Evolutionary conservation across 129 eudicot species (phyloP).

Genomic region (Lactuca sativa): DNA sequence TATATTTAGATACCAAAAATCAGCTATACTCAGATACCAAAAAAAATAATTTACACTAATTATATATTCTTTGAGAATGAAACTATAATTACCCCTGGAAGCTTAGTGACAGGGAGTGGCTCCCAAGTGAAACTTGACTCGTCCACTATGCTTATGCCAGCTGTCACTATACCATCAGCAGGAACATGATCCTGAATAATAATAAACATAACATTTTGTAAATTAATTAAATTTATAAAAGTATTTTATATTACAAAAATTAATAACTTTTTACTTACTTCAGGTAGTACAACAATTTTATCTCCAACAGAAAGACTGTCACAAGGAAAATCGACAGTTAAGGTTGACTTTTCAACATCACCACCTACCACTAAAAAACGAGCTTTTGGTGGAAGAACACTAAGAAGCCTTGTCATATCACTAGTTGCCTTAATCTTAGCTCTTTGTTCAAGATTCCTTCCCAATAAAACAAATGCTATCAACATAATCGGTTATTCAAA

Average conservation of each 20-base stretch:
- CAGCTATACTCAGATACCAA: no score
- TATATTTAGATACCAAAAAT: no score
- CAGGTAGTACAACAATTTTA: slow-evolving; percentile 71
- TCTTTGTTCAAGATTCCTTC: slow-evolving; percentile 96
- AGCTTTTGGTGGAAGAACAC: slow-evolving; percentile 91
- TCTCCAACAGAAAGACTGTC: slow-evolving; percentile 88
- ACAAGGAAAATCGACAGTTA: slow-evolving; percentile 90
- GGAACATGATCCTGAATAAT: slow-evolving; percentile 83
- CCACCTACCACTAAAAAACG: slow-evolving; percentile 67
- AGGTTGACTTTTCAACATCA: slow-evolving; percentile 48
- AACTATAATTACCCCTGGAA: slow-evolving; percentile 76
- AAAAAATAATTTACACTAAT: no score
- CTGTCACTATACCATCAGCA: slow-evolving; percentile 91
- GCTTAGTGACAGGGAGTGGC: slow-evolving; percentile 93
- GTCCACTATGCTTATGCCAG: slow-evolving; percentile 96
- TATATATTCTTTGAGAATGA: slow-evolving; percentile 1
- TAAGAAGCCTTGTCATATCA: slow-evolving; percentile 94
- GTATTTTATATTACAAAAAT: neutral
- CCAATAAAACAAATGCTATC: slow-evolving; percentile 95
- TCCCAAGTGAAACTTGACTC: slow-evolving; percentile 99
- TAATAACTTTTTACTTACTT: slow-evolving; percentile 55
- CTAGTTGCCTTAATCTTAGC: slow-evolving; percentile 98
- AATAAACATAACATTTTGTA: slow-evolving; percentile 19
- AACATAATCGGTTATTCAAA: slow-evolving; percentile 98
- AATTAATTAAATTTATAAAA: neutral